Percentiles rank a stretch among this genome's conserved stretches.
phyloP scores from a whole-genome alignment of 345 rosid genomes.

The Triadica sebifera region DNA sequence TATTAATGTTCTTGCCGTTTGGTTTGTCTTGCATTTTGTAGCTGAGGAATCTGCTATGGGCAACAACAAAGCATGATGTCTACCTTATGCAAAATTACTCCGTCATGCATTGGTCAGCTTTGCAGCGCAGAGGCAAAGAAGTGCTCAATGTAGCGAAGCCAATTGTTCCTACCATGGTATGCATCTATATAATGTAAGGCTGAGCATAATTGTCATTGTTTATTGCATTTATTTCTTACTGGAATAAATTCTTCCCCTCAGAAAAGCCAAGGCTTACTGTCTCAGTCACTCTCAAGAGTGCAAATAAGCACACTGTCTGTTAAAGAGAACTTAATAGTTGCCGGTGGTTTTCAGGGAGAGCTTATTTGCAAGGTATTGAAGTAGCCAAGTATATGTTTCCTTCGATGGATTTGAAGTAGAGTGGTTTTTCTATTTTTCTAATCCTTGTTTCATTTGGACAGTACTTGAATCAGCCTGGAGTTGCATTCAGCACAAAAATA shows the following conservation, averaged over 20 bases:
- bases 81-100: slow-evolving; percentile 86
- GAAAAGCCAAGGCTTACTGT: slow-evolving; percentile 46
- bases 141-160: slow-evolving; percentile 78
- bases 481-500: slow-evolving; percentile 64
- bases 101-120: slow-evolving; percentile 90
- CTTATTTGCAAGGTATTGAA: slow-evolving; percentile 78
- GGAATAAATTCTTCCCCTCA: slow-evolving; percentile 19
- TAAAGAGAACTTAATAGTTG: slow-evolving; percentile 71
- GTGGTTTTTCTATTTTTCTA: neutral
- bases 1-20: slow-evolving; percentile 17
- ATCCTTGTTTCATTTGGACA: slow-evolving; percentile 18
- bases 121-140: slow-evolving; percentile 65
- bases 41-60: slow-evolving; percentile 88
- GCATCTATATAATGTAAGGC: slow-evolving; percentile 1
- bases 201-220: neutral
- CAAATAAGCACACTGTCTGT: slow-evolving; percentile 92
- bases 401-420: neutral
- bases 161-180: slow-evolving; percentile 58
- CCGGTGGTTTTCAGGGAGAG: slow-evolving; percentile 96
- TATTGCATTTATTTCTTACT: neutral
- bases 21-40: slow-evolving; percentile 29
- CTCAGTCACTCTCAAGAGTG: slow-evolving; percentile 64
- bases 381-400: neutral
- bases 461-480: slow-evolving; percentile 62
- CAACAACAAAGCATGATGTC: slow-evolving; percentile 92